Evolutionary conservation across 2,329 filamentous ascomycete genomes (phyloP), one percentile per base, ranked within the genome.

Genomic region (Botrytis pseudocinerea): DNA sequence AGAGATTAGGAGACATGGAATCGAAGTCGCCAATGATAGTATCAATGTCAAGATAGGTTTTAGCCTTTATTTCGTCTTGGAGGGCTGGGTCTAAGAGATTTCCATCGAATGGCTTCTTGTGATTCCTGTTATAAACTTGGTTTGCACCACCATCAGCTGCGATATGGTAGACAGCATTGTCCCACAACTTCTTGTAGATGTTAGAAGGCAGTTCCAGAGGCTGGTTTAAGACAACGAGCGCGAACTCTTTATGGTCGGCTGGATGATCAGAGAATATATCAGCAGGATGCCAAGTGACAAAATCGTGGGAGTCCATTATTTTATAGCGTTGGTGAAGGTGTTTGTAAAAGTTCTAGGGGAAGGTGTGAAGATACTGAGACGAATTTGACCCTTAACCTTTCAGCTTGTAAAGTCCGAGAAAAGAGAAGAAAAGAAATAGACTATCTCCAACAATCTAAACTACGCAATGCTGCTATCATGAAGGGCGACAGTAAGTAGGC

Each of bases 141-240:
- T 98, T 97, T 63, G 95, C 95, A 38, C 94, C 96, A 72, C 95
- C 96, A 83, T 99, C 96, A 42, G 94, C 96, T 73, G 94, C 97
- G 70, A 98, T 86, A 38, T 88, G 88, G 75, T 91, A 87, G 35
- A 83, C 84, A 70, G 92, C 91, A 68, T 78, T 78, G 22, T 70
- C 62, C 76, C 77, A 80, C 44, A 79, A 61, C 25, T 72, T 72
- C 10, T 63, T 63, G 71, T 79, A 57, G 85, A 87, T 80, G 20
- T 77, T 71, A 82, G 81, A 66, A n/a, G 74, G 76, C 2, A 80
- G 76, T 12, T 85, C 83, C 73, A 92, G 86, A 42, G 88, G 88
- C 76, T 90, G 89, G 77, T 92, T 90, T 28, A 92, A 82, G 61
- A 91, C 83, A 62, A 92, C 78, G 60, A 92, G 81, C 9, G 85